phyloP scores from a whole-genome alignment of 306 rosid genomes.

The Lupinus albus region DNA sequence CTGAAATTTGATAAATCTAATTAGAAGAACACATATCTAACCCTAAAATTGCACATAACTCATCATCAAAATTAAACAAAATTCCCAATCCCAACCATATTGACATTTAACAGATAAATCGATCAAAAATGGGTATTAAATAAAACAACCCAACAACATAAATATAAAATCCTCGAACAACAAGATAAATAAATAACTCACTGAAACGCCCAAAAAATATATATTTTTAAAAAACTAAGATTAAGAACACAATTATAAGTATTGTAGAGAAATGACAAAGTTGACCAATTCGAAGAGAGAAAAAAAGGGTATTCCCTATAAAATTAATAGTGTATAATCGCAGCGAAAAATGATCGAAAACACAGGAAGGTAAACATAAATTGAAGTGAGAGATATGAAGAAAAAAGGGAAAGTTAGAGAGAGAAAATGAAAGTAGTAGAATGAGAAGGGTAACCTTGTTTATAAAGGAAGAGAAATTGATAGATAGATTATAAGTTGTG shows the following conservation, averaged over 20 bases:
- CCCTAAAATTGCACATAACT: not conserved
- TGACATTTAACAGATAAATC: not conserved
- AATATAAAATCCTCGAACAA: not conserved
- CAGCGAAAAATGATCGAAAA: not conserved
- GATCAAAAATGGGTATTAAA: not conserved
- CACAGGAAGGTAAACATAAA: not conserved
- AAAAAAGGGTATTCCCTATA: not conserved
- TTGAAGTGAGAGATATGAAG: not conserved
- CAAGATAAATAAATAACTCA: not conserved
- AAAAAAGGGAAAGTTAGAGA: too few relatives aligned
- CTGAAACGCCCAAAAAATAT: not conserved
- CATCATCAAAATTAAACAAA: slow-evolving; percentile 13
- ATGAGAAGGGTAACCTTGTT: too few relatives aligned
- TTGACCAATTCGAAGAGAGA: slow-evolving; percentile 23
- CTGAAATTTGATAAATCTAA: not conserved
- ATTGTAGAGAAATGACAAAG: not conserved
- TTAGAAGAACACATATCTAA: not conserved
- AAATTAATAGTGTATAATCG: not conserved
- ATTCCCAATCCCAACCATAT: not conserved
- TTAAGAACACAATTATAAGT: not conserved
- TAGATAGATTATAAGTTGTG: too few relatives aligned
- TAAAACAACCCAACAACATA: not conserved
- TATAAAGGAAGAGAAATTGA: too few relatives aligned
- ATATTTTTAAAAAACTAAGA: not conserved
- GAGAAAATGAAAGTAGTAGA: too few relatives aligned